phyloP scores from a whole-genome alignment of 1,284 basidiomycete species.

The Ceratobasidium sp. region DNA sequence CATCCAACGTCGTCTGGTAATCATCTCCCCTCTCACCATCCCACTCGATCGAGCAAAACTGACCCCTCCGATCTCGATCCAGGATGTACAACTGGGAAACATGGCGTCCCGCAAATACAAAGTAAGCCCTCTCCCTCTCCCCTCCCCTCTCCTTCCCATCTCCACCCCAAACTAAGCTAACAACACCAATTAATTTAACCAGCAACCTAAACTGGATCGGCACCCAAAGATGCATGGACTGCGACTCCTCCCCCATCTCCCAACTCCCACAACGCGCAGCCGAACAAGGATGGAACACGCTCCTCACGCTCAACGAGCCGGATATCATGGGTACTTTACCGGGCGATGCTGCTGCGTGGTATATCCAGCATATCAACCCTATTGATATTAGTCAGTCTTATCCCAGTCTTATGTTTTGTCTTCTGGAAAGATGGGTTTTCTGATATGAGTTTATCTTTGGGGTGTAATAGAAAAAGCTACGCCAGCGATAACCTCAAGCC shows the following conservation, averaged over 20 bases:
- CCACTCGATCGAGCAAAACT: not conserved
- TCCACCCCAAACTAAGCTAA: not conserved
- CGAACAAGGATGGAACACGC: slow-evolving; percentile 38
- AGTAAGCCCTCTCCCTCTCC: not conserved
- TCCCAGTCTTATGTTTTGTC: too few species aligned
- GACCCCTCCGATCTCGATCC: not conserved
- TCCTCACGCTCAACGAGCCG: slow-evolving; percentile 45
- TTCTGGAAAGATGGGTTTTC: too few species aligned
- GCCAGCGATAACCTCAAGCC: slow-evolving; percentile 40
- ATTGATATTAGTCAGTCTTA: slow-evolving; percentile 38
- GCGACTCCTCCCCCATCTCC: slow-evolving; percentile 16
- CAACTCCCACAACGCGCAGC: slow-evolving; percentile 34
- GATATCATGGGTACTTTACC: slow-evolving; percentile 39
- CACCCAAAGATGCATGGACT: slow-evolving; percentile 30
- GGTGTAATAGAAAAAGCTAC: slow-evolving; percentile 21
- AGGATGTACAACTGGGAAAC: slow-evolving; percentile 46
- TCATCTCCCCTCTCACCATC: not conserved
- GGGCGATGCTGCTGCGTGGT: slow-evolving; percentile 37
- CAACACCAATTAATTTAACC: too few species aligned
- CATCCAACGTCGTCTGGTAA: slow-evolving; percentile 24
- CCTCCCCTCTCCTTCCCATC: not conserved
- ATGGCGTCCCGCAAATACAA: slow-evolving; percentile 38
- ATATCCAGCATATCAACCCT: slow-evolving; percentile 44
- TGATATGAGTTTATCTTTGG: not conserved
- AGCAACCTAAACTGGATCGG: slow-evolving; percentile 39